Conservation (phyloP, 108 stramenopile species). For the Skeletonema marinoi region DNA sequence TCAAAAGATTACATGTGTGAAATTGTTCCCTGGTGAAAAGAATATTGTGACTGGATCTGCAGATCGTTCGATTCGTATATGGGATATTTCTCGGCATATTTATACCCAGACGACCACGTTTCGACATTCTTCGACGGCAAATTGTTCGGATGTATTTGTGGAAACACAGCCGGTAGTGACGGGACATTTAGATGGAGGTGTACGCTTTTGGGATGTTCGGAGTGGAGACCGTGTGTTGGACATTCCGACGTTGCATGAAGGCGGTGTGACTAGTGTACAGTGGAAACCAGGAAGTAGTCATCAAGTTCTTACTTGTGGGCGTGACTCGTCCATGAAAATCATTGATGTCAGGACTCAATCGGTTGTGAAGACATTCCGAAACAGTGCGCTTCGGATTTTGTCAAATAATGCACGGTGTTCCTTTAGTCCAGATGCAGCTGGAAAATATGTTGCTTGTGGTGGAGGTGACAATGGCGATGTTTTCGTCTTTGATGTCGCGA, state of each 20-base stretch:
- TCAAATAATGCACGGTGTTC: conserved; percentile 52
- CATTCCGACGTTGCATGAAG: conserved; percentile 63
- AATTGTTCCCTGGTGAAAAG: conserved; percentile 63
- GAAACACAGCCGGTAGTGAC: conserved; percentile 53
- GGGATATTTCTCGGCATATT: conserved; percentile 85
- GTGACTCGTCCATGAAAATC: conserved; percentile 72
- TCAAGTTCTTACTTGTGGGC: conserved; percentile 77
- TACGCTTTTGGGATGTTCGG: conserved; percentile 78
- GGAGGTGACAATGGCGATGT: conserved; percentile 65
- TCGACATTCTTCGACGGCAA: conserved; percentile 72
- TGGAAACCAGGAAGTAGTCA: conserved; percentile 64
- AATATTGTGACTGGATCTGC: conserved; percentile 80
- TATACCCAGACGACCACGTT: conserved; percentile 77
- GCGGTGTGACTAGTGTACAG: conserved; percentile 76
- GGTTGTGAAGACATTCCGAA: conserved; percentile 53
- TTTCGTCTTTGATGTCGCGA: conserved; percentile 70
- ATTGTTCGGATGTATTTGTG: conserved; percentile 68
- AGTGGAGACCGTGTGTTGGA: conserved; percentile 65
- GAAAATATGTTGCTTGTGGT: conserved; percentile 63
- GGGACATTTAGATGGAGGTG: conserved; percentile 80
- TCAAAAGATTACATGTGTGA: conserved; percentile 78
- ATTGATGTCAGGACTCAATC: conserved; percentile 58
- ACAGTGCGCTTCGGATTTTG: conserved; percentile 53
- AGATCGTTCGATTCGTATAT: conserved; percentile 80
- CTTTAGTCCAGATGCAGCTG: conserved; percentile 71